A percentile compares a stretch with the other conserved stretches of the same genome.
Conservation (phyloP, 352 stramenopile genomes). For the Phytophthora idaei region DNA sequence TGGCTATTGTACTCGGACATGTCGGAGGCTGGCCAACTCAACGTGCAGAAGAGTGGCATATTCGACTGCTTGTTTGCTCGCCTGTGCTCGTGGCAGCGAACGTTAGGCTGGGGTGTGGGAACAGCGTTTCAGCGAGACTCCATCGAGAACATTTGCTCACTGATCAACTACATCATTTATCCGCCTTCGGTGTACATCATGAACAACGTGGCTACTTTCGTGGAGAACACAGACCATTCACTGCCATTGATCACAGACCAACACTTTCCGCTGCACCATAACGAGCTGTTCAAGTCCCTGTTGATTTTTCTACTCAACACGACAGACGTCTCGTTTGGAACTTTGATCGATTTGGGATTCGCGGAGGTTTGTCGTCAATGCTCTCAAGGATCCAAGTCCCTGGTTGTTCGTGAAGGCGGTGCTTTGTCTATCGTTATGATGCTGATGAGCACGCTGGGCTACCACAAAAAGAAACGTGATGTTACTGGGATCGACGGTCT, state of each 20-base stretch:
- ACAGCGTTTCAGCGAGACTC: constrained; percentile 86
- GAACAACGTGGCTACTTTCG: constrained; percentile 82
- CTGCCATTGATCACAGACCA: constrained; percentile 87
- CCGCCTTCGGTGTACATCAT: constrained; percentile 88
- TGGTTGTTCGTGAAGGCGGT: constrained; percentile 79
- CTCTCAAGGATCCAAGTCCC: constrained; percentile 52
- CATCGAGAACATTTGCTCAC: constrained; percentile 85
- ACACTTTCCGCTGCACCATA: constrained; percentile 78
- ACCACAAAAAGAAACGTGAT: constrained; percentile 86
- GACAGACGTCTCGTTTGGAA: constrained; percentile 74
- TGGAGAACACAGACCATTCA: constrained; percentile 83
- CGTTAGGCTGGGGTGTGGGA: constrained; percentile 82
- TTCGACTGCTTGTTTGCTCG: constrained; percentile 82
- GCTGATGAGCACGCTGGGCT: constrained; percentile 83
- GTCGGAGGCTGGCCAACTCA: constrained; percentile 61
- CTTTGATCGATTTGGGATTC: constrained; percentile 81
- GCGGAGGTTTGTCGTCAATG: constrained; percentile 78
- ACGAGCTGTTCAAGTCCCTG: constrained; percentile 83
- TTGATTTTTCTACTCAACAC: constrained; percentile 67
- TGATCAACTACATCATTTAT: constrained; percentile 89
- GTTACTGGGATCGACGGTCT: constrained; percentile 70
- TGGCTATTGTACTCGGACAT: constrained; percentile 89
- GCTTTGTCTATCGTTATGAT: constrained; percentile 89
- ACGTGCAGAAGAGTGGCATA: constrained; percentile 71
- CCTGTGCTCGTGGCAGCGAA: constrained; percentile 83